Percentiles rank a stretch among this genome's conserved stretches.
Evolutionary conservation across 768 basidiomycete genomes (phyloP).

Genomic region (Obba rivulosa): DNA sequence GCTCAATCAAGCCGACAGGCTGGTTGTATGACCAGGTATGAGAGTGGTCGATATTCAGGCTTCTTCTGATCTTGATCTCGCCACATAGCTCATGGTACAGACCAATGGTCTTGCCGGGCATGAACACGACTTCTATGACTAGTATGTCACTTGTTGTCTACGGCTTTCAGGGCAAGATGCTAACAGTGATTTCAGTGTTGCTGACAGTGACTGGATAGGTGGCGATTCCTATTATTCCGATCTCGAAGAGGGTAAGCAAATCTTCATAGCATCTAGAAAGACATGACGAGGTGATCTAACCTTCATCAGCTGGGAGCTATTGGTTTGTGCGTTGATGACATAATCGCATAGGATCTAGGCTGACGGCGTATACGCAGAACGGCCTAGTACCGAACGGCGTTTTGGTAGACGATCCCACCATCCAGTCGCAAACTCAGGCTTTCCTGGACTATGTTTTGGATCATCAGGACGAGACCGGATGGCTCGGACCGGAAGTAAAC

Average conservation of each 20-base stretch:
- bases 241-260: slow-evolving; percentile 28
- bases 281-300: background rate
- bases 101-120: slow-evolving; percentile 31
- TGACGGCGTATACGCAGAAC: slow-evolving; percentile 28
- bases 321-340: slow-evolving; percentile 42
- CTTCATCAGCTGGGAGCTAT: slow-evolving; percentile 43
- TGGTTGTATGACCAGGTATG: slow-evolving; percentile 28
- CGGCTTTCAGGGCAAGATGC: background rate
- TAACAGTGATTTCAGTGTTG: slow-evolving; percentile 16
- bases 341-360: background rate
- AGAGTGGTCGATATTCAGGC: background rate
- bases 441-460: slow-evolving; percentile 47
- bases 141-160: slow-evolving; percentile 14
- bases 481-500: slow-evolving; percentile 51
- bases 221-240: slow-evolving; percentile 29
- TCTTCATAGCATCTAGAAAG: background rate
- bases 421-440: slow-evolving; percentile 40
- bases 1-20: slow-evolving; percentile 24
- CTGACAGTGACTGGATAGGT: slow-evolving; percentile 30
- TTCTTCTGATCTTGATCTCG: background rate
- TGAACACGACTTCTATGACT: slow-evolving; percentile 32
- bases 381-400: slow-evolving; percentile 50
- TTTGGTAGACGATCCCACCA: slow-evolving; percentile 38
- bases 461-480: slow-evolving; percentile 49
- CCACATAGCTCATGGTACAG: slow-evolving; percentile 25